phyloP scores from a whole-genome alignment of 2,329 filamentous ascomycete genomes.

The Pochonia chlamydosporia region DNA sequence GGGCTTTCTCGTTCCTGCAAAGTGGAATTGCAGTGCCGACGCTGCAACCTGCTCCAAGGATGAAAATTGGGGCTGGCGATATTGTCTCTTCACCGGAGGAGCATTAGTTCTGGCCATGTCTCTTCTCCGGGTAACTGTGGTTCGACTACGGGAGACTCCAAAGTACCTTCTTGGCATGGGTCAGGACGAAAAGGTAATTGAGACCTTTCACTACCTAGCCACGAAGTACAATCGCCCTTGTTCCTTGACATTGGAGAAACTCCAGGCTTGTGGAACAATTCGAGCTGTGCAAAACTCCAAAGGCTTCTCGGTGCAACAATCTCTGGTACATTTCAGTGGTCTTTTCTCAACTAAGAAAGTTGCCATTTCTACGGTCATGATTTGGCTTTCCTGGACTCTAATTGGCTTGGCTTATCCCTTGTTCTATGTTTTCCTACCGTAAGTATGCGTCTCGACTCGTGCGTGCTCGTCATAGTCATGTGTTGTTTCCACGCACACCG shows the following conservation, averaged over 20 bases:
- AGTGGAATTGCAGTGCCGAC: slow-evolving; percentile 31
- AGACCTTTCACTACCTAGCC: slow-evolving; percentile 40
- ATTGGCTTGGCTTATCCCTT: slow-evolving; percentile 70
- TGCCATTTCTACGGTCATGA: slow-evolving; percentile 53
- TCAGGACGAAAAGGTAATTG: slow-evolving; percentile 42
- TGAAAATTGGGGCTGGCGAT: slow-evolving; percentile 45
- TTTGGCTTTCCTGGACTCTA: slow-evolving; percentile 64
- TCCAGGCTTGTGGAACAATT: slow-evolving; percentile 40
- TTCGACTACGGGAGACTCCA: slow-evolving; percentile 43
- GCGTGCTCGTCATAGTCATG: background rate
- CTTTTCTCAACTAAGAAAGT: slow-evolving; percentile 59
- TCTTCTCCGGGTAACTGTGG: slow-evolving; percentile 37
- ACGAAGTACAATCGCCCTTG: slow-evolving; percentile 37
- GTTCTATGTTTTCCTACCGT: slow-evolving; percentile 69
- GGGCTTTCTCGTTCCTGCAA: slow-evolving; percentile 43
- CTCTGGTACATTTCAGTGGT: slow-evolving; percentile 52
- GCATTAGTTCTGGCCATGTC: slow-evolving; percentile 38
- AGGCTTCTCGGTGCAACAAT: slow-evolving; percentile 24
- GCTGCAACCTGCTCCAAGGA: slow-evolving; percentile 38
- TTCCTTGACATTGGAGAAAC: slow-evolving; percentile 37
- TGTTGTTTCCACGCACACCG: slow-evolving; percentile 17
- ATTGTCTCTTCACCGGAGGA: slow-evolving; percentile 39
- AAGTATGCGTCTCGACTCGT: too few relatives aligned
- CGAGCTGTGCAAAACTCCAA: slow-evolving; percentile 27
- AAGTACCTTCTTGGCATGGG: slow-evolving; percentile 40